Base-by-base conservation (phyloP, 768 basidiomycete genomes). In the Macrolepiota fuliginosa region DNA sequence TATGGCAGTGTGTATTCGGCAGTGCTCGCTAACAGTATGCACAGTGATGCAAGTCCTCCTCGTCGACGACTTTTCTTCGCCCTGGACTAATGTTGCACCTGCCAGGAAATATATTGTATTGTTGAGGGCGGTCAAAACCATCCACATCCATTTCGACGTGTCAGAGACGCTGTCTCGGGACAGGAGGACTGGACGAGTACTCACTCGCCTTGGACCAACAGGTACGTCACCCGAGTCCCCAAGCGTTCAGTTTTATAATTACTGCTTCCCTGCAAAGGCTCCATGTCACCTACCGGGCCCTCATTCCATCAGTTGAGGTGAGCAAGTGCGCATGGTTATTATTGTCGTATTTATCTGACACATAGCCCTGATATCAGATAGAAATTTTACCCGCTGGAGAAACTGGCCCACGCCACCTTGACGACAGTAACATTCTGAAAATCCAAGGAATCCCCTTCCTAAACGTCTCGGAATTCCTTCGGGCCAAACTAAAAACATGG, bases 401-500 rank as follows among this genome's bases (percentile, higher is more conserved):
- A 74, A 83, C 85, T 54, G 91, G 92, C 2, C 92, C 91, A 50
- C 88, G 90, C 53, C 82, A 82, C 66, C 80, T 93, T 49, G 88
- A 92, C 74, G 69, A 76, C 55, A 77, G 82, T 35, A 92, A 87
- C 2, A 84, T 87, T 59, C 88, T 87, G 81, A 81, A 74, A 61
- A 70, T 94, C 22, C 85, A 87, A 59, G 83, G 84, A 22, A 76
- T 94, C 4, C 92, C 92, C 10, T 94, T 94, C 77, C 75, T 94
- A 67, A 87, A 88, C n/a, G 78, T 90, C 62, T 91, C 92, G 42
- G 92, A 94, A 72, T 94, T 94, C 74, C 75, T 94, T 68, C 81
- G 92, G 67, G 91, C 91, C 50, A 94, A 94, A 77, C 78, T 94
- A 55, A 93, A 90, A 67, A 74, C 83, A 17, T 94, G 92, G 92